Conservation (phyloP, 169 alveolate genomes). For the Condylostoma magnum region DNA sequence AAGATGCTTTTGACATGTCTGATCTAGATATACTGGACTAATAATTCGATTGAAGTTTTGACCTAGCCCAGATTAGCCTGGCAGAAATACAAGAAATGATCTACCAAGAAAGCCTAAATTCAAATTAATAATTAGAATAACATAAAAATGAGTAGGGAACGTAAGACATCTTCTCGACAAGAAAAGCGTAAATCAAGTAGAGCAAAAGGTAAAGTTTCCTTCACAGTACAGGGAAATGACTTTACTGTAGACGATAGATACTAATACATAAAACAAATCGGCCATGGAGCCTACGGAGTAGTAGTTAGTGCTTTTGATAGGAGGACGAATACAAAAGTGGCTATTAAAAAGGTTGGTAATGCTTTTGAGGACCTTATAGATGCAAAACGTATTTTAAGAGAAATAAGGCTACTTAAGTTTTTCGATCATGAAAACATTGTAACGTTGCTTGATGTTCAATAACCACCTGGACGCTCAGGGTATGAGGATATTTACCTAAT, state of each 20-base stretch:
- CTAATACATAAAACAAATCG: neutral
- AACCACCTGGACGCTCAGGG: conserved; percentile 77
- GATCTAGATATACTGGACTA: too few species aligned
- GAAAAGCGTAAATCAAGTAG: too few species aligned
- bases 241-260: conserved; percentile 21
- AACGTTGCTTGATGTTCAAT: conserved; percentile 64
- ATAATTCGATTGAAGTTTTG: too few species aligned
- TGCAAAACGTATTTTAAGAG: conserved; percentile 90
- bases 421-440: conserved; percentile 85
- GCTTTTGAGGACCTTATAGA: conserved; percentile 89
- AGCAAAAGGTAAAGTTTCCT: conserved; percentile 3
- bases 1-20: too few species aligned
- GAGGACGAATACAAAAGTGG: conserved; percentile 59
- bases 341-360: conserved; percentile 85
- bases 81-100: too few species aligned
- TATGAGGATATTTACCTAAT: conserved; percentile 88
- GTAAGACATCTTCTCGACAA: too few species aligned
- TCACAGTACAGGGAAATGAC: neutral
- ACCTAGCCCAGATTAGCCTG: too few species aligned
- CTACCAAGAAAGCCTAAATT: too few species aligned
- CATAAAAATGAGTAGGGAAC: too few species aligned
- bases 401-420: conserved; percentile 79
- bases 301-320: conserved; percentile 50
- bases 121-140: too few species aligned
- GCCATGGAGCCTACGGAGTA: conserved; percentile 68